A percentile compares a stretch with the other conserved stretches of the same genome.
Evolutionary conservation across 345 rosid species (phyloP).

Genomic region (Eucalyptus leucophloia): DNA sequence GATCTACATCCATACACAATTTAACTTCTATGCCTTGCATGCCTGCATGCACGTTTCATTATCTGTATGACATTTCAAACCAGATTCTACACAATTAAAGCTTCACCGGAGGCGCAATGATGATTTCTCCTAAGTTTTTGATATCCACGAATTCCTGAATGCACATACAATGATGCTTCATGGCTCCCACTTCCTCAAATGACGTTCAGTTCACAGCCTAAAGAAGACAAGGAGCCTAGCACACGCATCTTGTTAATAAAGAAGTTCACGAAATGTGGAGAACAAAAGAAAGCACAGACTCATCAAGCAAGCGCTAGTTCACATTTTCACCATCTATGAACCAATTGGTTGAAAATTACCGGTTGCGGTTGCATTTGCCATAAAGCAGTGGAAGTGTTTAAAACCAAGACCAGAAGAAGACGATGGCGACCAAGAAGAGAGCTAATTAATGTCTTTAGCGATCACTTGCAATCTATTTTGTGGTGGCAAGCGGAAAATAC

Average conservation of each 20-base stretch:
- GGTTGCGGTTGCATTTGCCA: not conserved
- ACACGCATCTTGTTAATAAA: not conserved
- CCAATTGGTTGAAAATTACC: not conserved
- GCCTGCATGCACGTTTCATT: not conserved
- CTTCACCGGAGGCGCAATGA: not conserved
- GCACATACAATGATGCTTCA: not conserved
- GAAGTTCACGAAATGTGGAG: too few species aligned
- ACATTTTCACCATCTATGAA: too few species aligned
- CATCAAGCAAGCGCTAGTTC: too few species aligned
- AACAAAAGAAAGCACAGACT: too few species aligned
- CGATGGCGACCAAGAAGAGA: not conserved
- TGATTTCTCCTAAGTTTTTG: not conserved
- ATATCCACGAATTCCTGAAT: not conserved
- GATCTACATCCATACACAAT: not conserved
- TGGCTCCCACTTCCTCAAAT: not conserved
- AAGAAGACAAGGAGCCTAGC: not conserved
- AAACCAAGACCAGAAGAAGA: not conserved
- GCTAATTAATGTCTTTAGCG: not conserved
- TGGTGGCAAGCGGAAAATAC: not conserved
- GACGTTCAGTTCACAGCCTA: not conserved
- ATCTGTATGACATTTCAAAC: not conserved
- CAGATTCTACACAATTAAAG: not conserved
- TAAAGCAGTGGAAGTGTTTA: not conserved
- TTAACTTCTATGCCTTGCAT: not conserved
- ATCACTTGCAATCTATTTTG: not conserved